These are phyloP conservation scores for Trichophyton equinum DNA, from an alignment of 2,329 filamentous ascomycete genomes.

Conservation along the genomic window DNA sequence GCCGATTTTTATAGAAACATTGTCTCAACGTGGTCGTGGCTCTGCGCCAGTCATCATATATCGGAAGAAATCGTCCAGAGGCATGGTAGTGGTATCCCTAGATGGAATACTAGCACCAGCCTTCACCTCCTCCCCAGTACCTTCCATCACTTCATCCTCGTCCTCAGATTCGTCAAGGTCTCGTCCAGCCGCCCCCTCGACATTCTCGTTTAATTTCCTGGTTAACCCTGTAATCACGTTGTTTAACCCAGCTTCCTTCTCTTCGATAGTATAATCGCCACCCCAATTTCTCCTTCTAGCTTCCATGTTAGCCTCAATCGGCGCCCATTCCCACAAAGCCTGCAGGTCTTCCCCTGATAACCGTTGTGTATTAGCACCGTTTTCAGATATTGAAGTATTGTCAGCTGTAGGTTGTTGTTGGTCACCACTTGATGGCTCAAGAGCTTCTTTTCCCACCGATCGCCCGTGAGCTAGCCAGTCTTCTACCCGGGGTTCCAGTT, in stretches of 20 bases:
- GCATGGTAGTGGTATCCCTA: slow-evolving; percentile 22
- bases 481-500: slow-evolving; percentile 66
- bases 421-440: slow-evolving; percentile 6
- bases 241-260: slow-evolving; percentile 52
- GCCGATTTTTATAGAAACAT: background rate
- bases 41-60: slow-evolving; percentile 39
- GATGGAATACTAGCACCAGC: slow-evolving; percentile 24
- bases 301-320: slow-evolving; percentile 36
- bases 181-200: slow-evolving; percentile 33
- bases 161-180: slow-evolving; percentile 45
- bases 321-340: slow-evolving; percentile 49
- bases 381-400: background rate
- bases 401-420: background rate
- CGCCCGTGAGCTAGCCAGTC: slow-evolving; percentile 56
- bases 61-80: slow-evolving; percentile 37
- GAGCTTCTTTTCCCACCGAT: slow-evolving; percentile 25
- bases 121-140: slow-evolving; percentile 25
- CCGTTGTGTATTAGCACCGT: background rate
- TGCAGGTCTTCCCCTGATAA: slow-evolving; percentile 40
- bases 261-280: slow-evolving; percentile 61
- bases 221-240: slow-evolving; percentile 60
- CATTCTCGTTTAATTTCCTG: slow-evolving; percentile 46
- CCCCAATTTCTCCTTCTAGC: slow-evolving; percentile 39
- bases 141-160: slow-evolving; percentile 35
- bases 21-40: slow-evolving; percentile 13